phyloP scores from a whole-genome alignment of 1,284 basidiomycete species.

The Puccinia polysora region DNA sequence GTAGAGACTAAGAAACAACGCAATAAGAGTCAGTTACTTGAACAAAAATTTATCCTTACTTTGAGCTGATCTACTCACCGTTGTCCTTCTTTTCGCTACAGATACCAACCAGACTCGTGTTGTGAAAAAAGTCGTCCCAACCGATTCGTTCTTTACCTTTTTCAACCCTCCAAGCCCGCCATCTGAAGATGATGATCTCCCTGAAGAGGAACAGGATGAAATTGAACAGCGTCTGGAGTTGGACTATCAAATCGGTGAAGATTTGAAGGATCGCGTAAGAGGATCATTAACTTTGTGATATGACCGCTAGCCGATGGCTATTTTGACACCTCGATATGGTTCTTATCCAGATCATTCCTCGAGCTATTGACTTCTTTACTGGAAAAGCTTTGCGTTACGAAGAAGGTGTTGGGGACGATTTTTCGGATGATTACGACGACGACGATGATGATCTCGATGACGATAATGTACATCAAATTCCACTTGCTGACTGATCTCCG shows the following conservation, averaged over 20 bases:
- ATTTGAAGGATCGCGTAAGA: slow-evolving; percentile 40
- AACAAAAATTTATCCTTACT: background rate
- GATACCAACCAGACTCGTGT: slow-evolving; percentile 43
- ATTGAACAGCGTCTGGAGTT: slow-evolving; percentile 42
- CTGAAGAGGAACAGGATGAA: slow-evolving; percentile 42
- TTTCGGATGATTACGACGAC: slow-evolving; percentile 39
- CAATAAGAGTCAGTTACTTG: slow-evolving; percentile 32
- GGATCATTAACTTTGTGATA: background rate
- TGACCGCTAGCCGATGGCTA: no score
- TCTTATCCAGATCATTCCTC: slow-evolving; percentile 40
- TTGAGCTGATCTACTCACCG: background rate
- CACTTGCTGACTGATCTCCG: background rate
- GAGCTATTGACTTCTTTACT: slow-evolving; percentile 43
- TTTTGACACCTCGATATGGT: slow-evolving; percentile 3
- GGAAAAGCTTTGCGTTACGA: slow-evolving; percentile 41
- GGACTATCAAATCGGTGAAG: slow-evolving; percentile 43
- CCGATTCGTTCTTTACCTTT: slow-evolving; percentile 43
- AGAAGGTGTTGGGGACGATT: slow-evolving; percentile 35
- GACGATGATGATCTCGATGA: slow-evolving; percentile 40
- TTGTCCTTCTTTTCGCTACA: background rate
- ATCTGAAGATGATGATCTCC: slow-evolving; percentile 38
- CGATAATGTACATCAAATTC: background rate
- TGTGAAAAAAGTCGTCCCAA: slow-evolving; percentile 42
- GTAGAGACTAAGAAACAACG: slow-evolving; percentile 42
- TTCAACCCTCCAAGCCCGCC: slow-evolving; percentile 38